Evolutionary conservation across 257 asterid genomes (phyloP).

Genomic region (Jacaranda copaia): DNA sequence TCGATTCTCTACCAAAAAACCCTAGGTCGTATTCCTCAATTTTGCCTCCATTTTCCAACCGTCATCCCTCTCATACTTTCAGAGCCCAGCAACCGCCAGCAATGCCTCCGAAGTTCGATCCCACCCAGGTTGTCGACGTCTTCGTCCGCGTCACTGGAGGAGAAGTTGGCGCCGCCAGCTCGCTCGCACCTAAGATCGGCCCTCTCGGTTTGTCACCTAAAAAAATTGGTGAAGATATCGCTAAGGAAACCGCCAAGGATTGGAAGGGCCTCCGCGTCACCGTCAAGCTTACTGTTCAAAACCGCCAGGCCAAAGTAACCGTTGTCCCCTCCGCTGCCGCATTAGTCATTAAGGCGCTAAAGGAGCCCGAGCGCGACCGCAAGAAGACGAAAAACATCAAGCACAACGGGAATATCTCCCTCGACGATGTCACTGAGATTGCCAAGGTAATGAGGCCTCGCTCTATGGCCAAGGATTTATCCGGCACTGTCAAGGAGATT

Average conservation of each 20-base stretch:
- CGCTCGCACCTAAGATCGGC: constrained; percentile 85
- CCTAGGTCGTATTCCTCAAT: constrained; percentile 34
- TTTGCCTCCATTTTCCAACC: neutral
- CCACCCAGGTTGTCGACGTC: constrained; percentile 73
- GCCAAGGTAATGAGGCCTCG: constrained; percentile 64
- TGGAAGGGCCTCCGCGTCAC: constrained; percentile 82
- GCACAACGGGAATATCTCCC: constrained; percentile 67
- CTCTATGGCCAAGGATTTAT: constrained; percentile 76
- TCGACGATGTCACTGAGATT: constrained; percentile 71
- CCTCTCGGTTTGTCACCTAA: constrained; percentile 74
- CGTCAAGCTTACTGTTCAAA: constrained; percentile 71
- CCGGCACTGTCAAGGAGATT: constrained; percentile 80
- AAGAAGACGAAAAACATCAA: constrained; percentile 75
- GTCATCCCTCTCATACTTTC: neutral
- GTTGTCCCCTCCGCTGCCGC: constrained; percentile 83
- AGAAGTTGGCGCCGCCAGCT: constrained; percentile 75
- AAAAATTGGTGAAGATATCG: constrained; percentile 78
- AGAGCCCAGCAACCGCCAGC: constrained; percentile 49
- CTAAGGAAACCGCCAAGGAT: constrained; percentile 74
- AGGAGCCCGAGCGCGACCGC: constrained; percentile 78
- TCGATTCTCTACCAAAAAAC: constrained; percentile 19
- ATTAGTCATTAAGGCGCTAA: constrained; percentile 74
- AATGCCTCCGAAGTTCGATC: constrained; percentile 85
- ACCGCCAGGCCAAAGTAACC: constrained; percentile 72
- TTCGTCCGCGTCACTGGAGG: constrained; percentile 82